A percentile compares a stretch with the other conserved stretches of the same genome.
Evolutionary conservation across 2,329 filamentous ascomycete species (phyloP).

Genomic region (Phaeosphaeria sp.): DNA sequence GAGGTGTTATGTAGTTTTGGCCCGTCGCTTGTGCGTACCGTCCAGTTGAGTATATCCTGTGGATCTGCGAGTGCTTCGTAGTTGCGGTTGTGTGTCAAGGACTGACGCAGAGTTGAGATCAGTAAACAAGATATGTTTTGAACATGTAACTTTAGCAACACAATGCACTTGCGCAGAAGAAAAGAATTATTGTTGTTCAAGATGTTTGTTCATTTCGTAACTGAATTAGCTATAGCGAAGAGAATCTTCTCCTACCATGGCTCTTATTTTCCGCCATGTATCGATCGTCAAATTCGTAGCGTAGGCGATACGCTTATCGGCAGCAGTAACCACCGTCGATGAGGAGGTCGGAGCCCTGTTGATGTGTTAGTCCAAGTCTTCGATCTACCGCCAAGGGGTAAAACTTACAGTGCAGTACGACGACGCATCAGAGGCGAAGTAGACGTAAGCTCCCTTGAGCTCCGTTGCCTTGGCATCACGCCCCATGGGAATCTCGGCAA

Average conservation of each 20-base stretch:
- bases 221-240: conserved; percentile 25
- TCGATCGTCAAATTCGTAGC: conserved; percentile 15
- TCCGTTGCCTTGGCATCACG: conserved; percentile 77
- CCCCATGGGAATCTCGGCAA: too few species aligned
- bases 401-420: conserved; percentile 74
- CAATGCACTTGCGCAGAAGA: too few species aligned
- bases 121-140: not conserved
- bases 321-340: conserved; percentile 76
- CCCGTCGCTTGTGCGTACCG: too few species aligned
- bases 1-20: too few species aligned
- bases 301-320: conserved; percentile 40
- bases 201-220: conserved; percentile 22
- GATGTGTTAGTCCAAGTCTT: conserved; percentile 38
- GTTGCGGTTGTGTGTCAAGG: too few species aligned
- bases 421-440: conserved; percentile 81
- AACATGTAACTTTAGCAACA: not conserved
- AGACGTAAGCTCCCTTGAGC: conserved; percentile 83
- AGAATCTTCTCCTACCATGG: not conserved
- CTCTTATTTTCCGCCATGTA: conserved; percentile 18
- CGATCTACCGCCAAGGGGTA: not conserved
- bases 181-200: not conserved
- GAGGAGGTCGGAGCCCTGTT: conserved; percentile 67
- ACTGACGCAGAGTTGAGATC: too few species aligned
- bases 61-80: too few species aligned
- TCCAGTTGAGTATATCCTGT: too few species aligned